A percentile compares a stretch with the other conserved stretches of the same genome.
phyloP scores from a whole-genome alignment of 768 basidiomycete species.

The Phanerochaete sordida region DNA sequence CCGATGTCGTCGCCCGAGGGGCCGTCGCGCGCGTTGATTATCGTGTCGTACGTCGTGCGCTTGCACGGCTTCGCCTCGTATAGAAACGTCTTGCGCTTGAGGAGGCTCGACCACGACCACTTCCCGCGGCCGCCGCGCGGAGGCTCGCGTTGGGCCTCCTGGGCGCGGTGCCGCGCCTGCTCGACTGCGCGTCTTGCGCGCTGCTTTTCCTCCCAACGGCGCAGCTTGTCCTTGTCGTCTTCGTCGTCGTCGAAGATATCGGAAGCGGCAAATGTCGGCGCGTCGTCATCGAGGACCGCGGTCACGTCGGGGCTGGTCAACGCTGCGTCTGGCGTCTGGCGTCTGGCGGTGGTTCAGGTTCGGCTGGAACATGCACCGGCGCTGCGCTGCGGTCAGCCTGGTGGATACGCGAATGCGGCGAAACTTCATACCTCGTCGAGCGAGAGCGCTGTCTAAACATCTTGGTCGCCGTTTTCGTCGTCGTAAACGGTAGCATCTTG shows the following conservation, averaged over 20 bases:
- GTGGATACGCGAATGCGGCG: no score
- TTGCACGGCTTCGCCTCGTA: neutral
- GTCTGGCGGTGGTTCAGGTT: slow-evolving; percentile 54
- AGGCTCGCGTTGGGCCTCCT: no score
- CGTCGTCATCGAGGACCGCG: neutral
- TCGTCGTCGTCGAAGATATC: neutral
- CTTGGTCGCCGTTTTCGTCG: slow-evolving; percentile 57
- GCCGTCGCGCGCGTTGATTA: neutral
- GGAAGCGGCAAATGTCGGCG: neutral
- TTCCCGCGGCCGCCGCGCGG: no score
- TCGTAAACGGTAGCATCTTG: slow-evolving; percentile 63
- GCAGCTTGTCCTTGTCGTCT: neutral
- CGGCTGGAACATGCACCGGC: slow-evolving; percentile 61
- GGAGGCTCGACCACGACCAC: no score
- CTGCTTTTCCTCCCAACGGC: neutral
- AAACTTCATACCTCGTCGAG: slow-evolving; percentile 61
- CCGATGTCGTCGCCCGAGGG: slow-evolving; percentile 1
- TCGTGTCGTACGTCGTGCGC: neutral
- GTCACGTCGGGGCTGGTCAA: neutral
- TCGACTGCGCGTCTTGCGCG: neutral
- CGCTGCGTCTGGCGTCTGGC: slow-evolving; percentile 21
- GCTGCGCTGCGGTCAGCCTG: slow-evolving; percentile 33
- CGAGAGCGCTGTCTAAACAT: slow-evolving; percentile 75
- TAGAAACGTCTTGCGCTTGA: neutral
- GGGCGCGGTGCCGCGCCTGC: neutral